Evolutionary conservation across 2,329 filamentous ascomycete species (phyloP), one percentile per base, ranked within the genome.

Genomic region (Calonectria hongkongensis): DNA sequence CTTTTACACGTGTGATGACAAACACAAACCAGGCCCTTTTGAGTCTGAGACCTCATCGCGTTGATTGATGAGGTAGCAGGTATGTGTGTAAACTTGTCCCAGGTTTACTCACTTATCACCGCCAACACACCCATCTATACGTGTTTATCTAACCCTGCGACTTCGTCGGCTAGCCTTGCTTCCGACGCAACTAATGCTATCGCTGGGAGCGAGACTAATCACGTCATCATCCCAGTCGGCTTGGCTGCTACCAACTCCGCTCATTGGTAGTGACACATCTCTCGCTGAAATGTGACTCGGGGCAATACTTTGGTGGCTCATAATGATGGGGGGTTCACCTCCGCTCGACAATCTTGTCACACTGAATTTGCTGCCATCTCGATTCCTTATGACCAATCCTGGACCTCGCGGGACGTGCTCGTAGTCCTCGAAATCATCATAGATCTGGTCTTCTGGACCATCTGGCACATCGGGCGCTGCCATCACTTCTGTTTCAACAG

Each of bases 151-250:
- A 70, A 75, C 75, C 64, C 75, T 80, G 54, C 78, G 78, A 51
- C 76, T 79, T 54, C 75, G 75, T 63, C 80, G 75, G 70, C 78
- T 76, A 75, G 71, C 79, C 67, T 79, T 81, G 72, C 76, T 86
- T 27, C 89, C 90, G n/a, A 92, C 86, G 75, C 89, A 90, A 79
- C 90, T 92, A 69, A 92, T 91, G 78, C 90, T 92, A 79, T 92
- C 91, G 76, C 87, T 89, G 2, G 91, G 91, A 51, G 87, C 89
- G 43, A 92, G 84, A 76, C 89, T 91, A 62, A 85, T 87, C 65
- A 83, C 82, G 74, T 91, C 89, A 47, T 88, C 86, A 12, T 88
- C 86, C 81, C 84, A 86, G 48, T 82, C 79, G 10, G 82, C 83
- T 45, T 85, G 81, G 64, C 85, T 86, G 70, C 83, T 85, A 13